These are phyloP conservation scores for Ambrosia trifida DNA, from an alignment of 129 eudicot species.

Conservation along the genomic window DNA sequence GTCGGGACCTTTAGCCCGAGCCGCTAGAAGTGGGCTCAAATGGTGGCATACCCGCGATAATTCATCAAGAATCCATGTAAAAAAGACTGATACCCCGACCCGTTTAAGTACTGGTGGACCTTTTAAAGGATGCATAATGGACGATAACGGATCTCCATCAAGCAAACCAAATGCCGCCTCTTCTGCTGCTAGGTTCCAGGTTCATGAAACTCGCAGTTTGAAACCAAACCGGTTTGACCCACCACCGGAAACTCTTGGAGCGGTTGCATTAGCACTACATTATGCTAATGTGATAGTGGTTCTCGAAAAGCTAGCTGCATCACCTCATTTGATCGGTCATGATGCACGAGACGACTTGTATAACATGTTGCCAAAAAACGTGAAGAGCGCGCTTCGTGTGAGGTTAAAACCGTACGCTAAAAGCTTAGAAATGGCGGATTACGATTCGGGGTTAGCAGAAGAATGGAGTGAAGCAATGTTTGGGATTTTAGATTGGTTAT, in stretches of 20 bases:
- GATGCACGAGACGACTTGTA: slow-evolving; percentile 77
- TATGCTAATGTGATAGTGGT: slow-evolving; percentile 74
- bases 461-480: slow-evolving; percentile 79
- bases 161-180: slow-evolving; percentile 16
- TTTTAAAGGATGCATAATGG: slow-evolving; percentile 37
- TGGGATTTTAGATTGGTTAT: slow-evolving; percentile 67
- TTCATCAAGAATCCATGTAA: slow-evolving; percentile 40
- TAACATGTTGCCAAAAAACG: slow-evolving; percentile 63
- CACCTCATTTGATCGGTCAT: slow-evolving; percentile 77
- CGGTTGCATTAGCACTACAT: slow-evolving; percentile 68
- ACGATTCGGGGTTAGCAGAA: slow-evolving; percentile 59
- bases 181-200: slow-evolving; percentile 26
- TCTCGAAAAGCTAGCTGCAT: slow-evolving; percentile 64
- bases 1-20: slow-evolving; percentile 45
- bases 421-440: slow-evolving; percentile 37
- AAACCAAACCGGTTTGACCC: slow-evolving; percentile 36
- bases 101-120: slow-evolving; percentile 34
- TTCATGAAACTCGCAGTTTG: slow-evolving; percentile 20
- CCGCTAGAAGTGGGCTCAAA: slow-evolving; percentile 41
- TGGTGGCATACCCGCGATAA: slow-evolving; percentile 50
- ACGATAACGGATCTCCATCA: slow-evolving; percentile 34
- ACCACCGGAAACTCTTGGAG: slow-evolving; percentile 71
- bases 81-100: slow-evolving; percentile 30
- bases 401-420: slow-evolving; percentile 64
- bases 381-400: slow-evolving; percentile 49